Evolutionary conservation across 73 alveolate species (phyloP).

Genomic region (Paramecium octaurelia): DNA sequence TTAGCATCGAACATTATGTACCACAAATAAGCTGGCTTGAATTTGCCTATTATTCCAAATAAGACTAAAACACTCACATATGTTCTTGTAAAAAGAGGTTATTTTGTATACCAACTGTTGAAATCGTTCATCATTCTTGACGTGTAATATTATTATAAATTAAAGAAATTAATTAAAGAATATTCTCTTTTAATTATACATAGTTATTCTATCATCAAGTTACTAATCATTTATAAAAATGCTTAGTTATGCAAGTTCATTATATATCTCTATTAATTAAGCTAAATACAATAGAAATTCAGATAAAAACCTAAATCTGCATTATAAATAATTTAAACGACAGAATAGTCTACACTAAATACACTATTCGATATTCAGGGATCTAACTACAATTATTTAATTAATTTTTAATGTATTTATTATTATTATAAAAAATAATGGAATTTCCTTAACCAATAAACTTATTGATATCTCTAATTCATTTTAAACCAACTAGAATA

Average conservation of each 20-base stretch:
- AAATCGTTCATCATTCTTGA: constrained; percentile 14
- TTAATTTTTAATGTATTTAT: too few species aligned
- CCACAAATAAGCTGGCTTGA: not conserved
- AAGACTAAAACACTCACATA: constrained; percentile 3
- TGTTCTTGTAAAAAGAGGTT: constrained; percentile 51
- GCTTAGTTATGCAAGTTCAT: too few species aligned
- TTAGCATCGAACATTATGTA: not conserved
- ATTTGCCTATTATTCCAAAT: not conserved
- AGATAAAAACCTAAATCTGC: too few species aligned
- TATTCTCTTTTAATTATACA: not conserved
- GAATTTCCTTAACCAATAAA: not conserved
- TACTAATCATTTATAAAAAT: too few species aligned
- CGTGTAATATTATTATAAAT: not conserved
- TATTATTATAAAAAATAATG: too few species aligned
- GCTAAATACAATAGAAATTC: too few species aligned
- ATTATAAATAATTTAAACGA: too few species aligned
- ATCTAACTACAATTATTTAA: too few species aligned
- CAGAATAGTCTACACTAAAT: too few species aligned
- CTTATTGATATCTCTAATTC: not conserved
- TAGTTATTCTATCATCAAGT: too few species aligned
- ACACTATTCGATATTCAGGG: not conserved
- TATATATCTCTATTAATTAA: too few species aligned
- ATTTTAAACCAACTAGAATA: not conserved
- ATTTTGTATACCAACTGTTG: constrained; percentile 13
- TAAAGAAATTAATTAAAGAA: not conserved